phyloP scores from a whole-genome alignment of 257 asterid species.

The Jaltomata sinuosa region DNA sequence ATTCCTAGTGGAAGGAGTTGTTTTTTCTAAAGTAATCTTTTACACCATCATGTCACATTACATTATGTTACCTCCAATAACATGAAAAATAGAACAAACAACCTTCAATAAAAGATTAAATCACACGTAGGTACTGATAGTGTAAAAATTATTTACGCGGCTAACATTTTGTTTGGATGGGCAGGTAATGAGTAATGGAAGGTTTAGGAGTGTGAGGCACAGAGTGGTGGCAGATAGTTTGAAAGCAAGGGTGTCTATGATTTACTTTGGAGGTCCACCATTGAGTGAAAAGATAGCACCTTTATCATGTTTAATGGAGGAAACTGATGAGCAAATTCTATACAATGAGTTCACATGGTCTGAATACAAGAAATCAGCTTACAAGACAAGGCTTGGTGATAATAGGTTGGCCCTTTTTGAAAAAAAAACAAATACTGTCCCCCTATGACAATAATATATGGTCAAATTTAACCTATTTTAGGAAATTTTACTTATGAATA shows the following conservation, averaged over 20 bases:
- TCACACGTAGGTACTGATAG: neutral
- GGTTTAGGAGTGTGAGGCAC: neutral
- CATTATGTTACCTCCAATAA: neutral
- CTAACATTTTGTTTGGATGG: neutral
- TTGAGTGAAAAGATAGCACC: neutral
- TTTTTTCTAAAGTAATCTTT: too few relatives aligned
- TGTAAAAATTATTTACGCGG: neutral
- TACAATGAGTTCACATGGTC: slow-evolving; percentile 4
- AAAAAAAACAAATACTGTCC: neutral
- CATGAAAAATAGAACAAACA: too few relatives aligned
- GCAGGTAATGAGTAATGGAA: neutral
- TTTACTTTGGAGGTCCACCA: slow-evolving; percentile 5
- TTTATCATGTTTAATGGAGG: neutral
- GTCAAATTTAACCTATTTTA: neutral
- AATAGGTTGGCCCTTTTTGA: neutral
- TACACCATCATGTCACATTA: too few relatives aligned
- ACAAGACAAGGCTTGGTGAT: slow-evolving; percentile 1
- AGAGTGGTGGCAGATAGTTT: neutral
- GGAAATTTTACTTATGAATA: neutral
- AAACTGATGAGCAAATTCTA: neutral
- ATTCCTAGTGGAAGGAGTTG: too few relatives aligned
- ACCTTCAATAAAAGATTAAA: too few relatives aligned
- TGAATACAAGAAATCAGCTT: slow-evolving; percentile 2
- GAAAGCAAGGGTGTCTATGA: neutral
- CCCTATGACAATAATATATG: neutral